These are phyloP conservation scores for Cucurbita pepo DNA, from an alignment of 306 rosid species.

Conservation along the genomic window DNA sequence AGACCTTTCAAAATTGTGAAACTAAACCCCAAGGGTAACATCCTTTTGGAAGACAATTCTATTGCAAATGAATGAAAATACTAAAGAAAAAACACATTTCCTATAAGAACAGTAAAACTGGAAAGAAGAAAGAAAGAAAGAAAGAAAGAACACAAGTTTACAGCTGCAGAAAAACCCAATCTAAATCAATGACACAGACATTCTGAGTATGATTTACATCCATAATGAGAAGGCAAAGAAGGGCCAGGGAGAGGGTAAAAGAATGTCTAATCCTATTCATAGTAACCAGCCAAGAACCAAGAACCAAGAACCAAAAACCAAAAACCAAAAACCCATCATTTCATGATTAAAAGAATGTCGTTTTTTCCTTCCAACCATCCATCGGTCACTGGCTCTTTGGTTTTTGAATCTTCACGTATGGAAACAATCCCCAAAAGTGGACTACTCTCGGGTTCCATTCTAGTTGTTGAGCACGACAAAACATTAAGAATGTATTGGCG, in stretches of 20 bases:
- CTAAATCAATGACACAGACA: constrained; percentile 1
- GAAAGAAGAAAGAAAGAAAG: not conserved
- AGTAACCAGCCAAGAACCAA: not conserved
- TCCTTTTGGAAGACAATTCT: not conserved
- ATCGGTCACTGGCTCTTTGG: constrained; percentile 41
- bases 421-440: constrained; percentile 43
- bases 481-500: constrained; percentile 82
- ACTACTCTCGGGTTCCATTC: constrained; percentile 54
- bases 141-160: not conserved
- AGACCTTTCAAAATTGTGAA: not conserved
- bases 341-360: constrained; percentile 2
- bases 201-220: constrained; percentile 5
- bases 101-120: not conserved
- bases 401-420: constrained; percentile 58
- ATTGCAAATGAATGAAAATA: not conserved
- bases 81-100: not conserved
- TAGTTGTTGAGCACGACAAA: constrained; percentile 70
- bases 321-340: not conserved
- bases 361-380: not conserved
- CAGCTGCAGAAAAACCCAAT: not conserved
- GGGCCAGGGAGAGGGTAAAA: not conserved
- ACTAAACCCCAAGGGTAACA: not conserved
- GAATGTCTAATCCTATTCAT: constrained; percentile 7
- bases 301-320: not conserved
- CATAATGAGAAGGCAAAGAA: not conserved